Evolutionary conservation across 2,329 filamentous ascomycete species (phyloP).

Genomic region (Diaporthe velutina): DNA sequence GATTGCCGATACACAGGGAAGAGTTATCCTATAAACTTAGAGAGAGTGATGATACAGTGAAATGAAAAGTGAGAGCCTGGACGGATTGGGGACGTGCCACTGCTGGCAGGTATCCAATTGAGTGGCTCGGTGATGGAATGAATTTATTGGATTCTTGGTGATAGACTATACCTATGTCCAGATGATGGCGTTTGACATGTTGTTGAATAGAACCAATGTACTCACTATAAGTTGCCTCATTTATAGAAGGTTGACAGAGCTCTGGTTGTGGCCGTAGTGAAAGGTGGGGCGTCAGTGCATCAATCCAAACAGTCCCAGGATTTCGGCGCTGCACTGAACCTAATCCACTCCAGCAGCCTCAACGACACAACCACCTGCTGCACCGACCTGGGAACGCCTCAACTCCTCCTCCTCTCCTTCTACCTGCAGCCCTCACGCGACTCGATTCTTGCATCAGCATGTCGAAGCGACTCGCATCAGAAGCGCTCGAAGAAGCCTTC

Average conservation of each 20-base stretch:
- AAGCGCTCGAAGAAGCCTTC: conserved; percentile 69
- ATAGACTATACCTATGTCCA: not conserved
- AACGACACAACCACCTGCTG: conserved; percentile 22
- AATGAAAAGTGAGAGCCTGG: not conserved
- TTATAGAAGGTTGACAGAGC: conserved; percentile 13
- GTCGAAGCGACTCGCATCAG: conserved; percentile 67
- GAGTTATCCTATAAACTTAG: not conserved
- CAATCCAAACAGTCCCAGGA: conserved; percentile 23
- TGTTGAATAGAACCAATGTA: not conserved
- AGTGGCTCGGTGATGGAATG: not conserved
- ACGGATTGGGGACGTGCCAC: not conserved
- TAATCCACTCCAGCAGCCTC: not conserved
- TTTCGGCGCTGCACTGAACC: conserved; percentile 1
- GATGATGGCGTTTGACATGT: not conserved
- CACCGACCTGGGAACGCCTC: not conserved
- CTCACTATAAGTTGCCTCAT: too few relatives aligned
- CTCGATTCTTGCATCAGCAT: conserved; percentile 51
- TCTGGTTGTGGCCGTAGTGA: conserved; percentile 37
- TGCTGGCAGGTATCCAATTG: not conserved
- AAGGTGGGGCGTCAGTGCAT: conserved; percentile 33
- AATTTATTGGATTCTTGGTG: not conserved
- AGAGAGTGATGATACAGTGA: not conserved
- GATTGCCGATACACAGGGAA: not conserved
- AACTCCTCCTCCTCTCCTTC: not conserved
- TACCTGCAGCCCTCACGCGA: not conserved